Percentiles rank a stretch among this genome's conserved stretches.
Conservation (phyloP, 2,329 filamentous ascomycete genomes). For the Teratosphaeria pseudoeucalypti region DNA sequence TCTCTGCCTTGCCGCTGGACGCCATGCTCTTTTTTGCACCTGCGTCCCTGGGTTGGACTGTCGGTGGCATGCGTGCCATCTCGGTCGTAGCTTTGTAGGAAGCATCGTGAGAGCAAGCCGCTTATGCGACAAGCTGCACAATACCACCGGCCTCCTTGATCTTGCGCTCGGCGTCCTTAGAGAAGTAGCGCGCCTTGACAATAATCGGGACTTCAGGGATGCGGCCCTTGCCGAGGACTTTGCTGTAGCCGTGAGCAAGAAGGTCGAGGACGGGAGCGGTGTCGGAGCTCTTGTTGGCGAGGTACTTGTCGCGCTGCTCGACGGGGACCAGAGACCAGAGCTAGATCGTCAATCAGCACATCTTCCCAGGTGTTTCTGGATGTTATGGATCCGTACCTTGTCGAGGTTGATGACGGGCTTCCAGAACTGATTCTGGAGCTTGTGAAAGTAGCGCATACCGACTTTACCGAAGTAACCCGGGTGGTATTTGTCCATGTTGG, state of each 20-base stretch:
- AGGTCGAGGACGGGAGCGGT: slow-evolving; percentile 97
- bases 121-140: slow-evolving; percentile 86
- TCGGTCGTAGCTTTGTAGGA: background rate
- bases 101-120: slow-evolving; percentile 7
- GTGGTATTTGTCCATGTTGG: slow-evolving; percentile 88
- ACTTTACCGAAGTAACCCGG: slow-evolving; percentile 97
- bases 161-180: slow-evolving; percentile 95
- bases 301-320: slow-evolving; percentile 89
- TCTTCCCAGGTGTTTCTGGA: background rate
- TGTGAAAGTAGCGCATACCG: slow-evolving; percentile 66
- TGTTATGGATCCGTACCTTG: slow-evolving; percentile 53
- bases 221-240: slow-evolving; percentile 97
- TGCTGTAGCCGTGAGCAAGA: slow-evolving; percentile 92
- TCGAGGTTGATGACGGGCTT: slow-evolving; percentile 98
- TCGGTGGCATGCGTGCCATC: background rate
- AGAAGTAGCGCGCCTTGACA: slow-evolving; percentile 90
- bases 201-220: slow-evolving; percentile 87
- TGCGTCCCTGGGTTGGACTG: background rate
- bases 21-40: background rate
- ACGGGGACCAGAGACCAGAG: slow-evolving; percentile 90
- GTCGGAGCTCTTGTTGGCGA: slow-evolving; percentile 79
- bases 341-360: slow-evolving; percentile 34
- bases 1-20: background rate
- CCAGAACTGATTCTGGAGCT: slow-evolving; percentile 92
- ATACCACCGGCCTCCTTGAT: slow-evolving; percentile 96